These are phyloP conservation scores for Salix viminalis DNA, from an alignment of 345 rosid species.

Conservation along the genomic window DNA sequence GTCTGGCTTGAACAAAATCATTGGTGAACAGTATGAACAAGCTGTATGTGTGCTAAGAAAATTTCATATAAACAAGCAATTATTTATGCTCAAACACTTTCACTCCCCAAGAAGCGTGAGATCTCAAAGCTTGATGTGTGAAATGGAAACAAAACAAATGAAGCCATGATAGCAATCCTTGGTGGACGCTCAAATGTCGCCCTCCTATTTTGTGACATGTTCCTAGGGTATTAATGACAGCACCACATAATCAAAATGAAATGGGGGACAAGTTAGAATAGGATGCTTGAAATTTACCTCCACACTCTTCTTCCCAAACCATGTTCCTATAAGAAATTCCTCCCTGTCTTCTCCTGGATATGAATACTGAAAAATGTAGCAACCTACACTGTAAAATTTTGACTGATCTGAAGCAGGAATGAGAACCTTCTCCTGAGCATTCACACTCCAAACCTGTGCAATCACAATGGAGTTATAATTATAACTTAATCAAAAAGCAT, in stretches of 20 bases:
- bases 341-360: conserved; percentile 93
- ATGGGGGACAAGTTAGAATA: not conserved
- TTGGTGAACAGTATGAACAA: not conserved
- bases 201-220: not conserved
- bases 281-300: conserved; percentile 48
- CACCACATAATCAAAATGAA: not conserved
- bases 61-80: not conserved
- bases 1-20: not conserved
- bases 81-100: not conserved
- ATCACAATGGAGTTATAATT: conserved; percentile 11
- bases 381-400: conserved; percentile 81
- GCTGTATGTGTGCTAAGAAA: not conserved
- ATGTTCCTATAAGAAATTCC: conserved; percentile 81
- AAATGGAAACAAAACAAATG: not conserved
- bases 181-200: not conserved
- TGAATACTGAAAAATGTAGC: conserved; percentile 81
- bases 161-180: not conserved
- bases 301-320: conserved; percentile 91
- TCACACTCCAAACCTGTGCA: conserved; percentile 73
- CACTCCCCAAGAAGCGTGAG: not conserved
- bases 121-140: not conserved
- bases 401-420: conserved; percentile 80
- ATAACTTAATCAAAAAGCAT: conserved; percentile 1
- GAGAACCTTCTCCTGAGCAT: conserved; percentile 61
- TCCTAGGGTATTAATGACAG: not conserved